Evolutionary conservation across 352 stramenopile species (phyloP), one percentile per base, ranked within the genome.

Genomic region (Globisporangium paddicum): DNA sequence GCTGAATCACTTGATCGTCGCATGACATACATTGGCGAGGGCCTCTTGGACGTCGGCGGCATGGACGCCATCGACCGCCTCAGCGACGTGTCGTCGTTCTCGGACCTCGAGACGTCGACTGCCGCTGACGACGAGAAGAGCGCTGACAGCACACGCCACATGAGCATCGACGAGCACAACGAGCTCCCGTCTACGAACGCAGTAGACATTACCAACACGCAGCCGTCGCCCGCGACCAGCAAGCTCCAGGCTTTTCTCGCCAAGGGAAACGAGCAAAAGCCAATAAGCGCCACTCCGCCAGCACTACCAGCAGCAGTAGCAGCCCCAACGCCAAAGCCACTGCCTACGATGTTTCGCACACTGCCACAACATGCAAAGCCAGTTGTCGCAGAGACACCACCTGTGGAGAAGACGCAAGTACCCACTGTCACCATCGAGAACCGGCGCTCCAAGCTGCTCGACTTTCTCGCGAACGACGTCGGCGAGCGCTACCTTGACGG

Each of bases 401-500:
- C 26, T 53, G 18, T 25, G 35, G 40, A 49, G 34, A 42, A 44
- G 23, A 25, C 34, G 3, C 35, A 14, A 25, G 13, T 40, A 11
- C 58, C 49, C 9, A 54, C 19, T 16, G 53, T 40, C 8, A 13
- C 40, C 37, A 66, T 66, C 25, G 60, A 82, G 50, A 74, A 80
- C 37, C 60, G 76, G 7, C 71, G 75, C 52, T 85, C 70, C 50
- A 90, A 90, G 58, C 61, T 90, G 32, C 68, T 90, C 21, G 80
- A 90, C 66, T 90, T 90, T 51, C 60, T 90, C 8, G 80, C 80
- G 32, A 84, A 73, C n/a, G 80, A 90, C 52, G 63, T 86, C n/a
- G 75, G 75, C 11, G 80, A 90, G 57, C 61, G 73, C 7, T 90
- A 90, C 60, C 58, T 90, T 5, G 69, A 90, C 30, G 75, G 69